phyloP scores from a whole-genome alignment of 768 basidiomycete species.

The Podaxis sp. region DNA sequence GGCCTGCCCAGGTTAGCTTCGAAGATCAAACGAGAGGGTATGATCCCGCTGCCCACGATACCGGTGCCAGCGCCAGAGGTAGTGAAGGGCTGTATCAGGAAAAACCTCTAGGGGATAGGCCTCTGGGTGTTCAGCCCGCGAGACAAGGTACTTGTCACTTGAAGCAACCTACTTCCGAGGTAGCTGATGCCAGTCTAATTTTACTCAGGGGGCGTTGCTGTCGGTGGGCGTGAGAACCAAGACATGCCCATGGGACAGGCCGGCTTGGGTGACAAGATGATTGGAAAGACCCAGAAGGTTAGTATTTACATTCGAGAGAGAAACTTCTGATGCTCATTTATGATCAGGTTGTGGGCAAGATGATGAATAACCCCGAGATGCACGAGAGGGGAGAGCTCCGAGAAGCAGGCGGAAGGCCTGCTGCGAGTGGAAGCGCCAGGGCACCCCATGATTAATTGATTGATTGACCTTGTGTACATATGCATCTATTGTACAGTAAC shows the following conservation, averaged over 20 bases:
- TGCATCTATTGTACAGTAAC: not conserved
- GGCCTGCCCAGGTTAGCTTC: not conserved
- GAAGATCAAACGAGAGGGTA: not conserved
- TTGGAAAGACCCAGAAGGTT: slow-evolving; percentile 62
- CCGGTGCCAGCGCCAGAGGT: not conserved
- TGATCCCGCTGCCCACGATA: not conserved
- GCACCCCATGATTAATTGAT: slow-evolving; percentile 17
- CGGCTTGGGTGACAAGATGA: slow-evolving; percentile 46
- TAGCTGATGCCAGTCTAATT: not conserved
- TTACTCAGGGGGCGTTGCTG: slow-evolving; percentile 31
- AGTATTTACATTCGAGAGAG: not conserved
- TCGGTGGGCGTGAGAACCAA: slow-evolving; percentile 25
- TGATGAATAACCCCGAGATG: slow-evolving; percentile 42
- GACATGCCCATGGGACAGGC: slow-evolving; percentile 39
- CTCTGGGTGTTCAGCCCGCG: slow-evolving; percentile 8
- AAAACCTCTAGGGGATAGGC: slow-evolving; percentile 7
- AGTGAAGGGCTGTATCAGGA: not conserved
- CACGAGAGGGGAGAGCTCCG: slow-evolving; percentile 59
- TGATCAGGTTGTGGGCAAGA: slow-evolving; percentile 40
- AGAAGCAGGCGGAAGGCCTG: slow-evolving; percentile 44
- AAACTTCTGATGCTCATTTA: not conserved
- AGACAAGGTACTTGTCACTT: slow-evolving; percentile 4
- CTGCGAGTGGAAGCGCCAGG: slow-evolving; percentile 33
- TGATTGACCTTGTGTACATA: not conserved
- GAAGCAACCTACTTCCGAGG: not conserved